These are phyloP conservation scores for Phlegmacium glaucopus DNA, from an alignment of 768 basidiomycete genomes.

Conservation along the genomic window DNA sequence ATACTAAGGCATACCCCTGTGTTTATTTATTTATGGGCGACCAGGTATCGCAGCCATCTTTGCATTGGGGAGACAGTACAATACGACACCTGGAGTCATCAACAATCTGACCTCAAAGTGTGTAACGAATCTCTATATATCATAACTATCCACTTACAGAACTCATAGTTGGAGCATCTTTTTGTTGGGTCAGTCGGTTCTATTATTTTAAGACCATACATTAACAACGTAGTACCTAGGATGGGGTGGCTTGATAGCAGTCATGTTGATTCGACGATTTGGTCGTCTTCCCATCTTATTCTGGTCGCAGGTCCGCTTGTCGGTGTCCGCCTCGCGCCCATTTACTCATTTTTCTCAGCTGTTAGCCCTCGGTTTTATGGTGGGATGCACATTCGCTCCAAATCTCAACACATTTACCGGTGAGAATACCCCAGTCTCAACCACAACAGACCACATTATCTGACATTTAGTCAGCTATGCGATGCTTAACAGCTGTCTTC, in stretches of 20 bases:
- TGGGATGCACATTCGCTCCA: slow-evolving; percentile 47
- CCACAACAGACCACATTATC: slow-evolving; percentile 32
- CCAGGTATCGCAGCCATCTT: slow-evolving; percentile 62
- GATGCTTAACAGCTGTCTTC: slow-evolving; percentile 59
- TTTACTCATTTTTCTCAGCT: slow-evolving; percentile 28
- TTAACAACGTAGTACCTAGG: slow-evolving; percentile 31
- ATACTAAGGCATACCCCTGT: neutral
- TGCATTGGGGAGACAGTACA: slow-evolving; percentile 49
- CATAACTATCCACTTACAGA: slow-evolving; percentile 4
- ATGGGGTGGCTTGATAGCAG: slow-evolving; percentile 59
- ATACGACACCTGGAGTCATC: slow-evolving; percentile 53
- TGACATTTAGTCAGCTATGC: slow-evolving; percentile 39
- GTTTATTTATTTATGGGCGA: neutral
- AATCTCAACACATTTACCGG: slow-evolving; percentile 55
- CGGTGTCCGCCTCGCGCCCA: neutral
- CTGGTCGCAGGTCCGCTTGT: slow-evolving; percentile 59
- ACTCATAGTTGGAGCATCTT: slow-evolving; percentile 64
- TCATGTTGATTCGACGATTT: slow-evolving; percentile 58
- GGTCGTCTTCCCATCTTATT: slow-evolving; percentile 68
- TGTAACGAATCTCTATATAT: slow-evolving; percentile 9
- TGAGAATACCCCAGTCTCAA: slow-evolving; percentile 9
- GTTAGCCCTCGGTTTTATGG: slow-evolving; percentile 50
- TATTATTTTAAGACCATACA: neutral
- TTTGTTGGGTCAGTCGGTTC: slow-evolving; percentile 40
- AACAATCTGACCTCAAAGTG: slow-evolving; percentile 62